These are phyloP conservation scores for Crithidia expoeki DNA, from an alignment of 208 protist genomes.

Conservation along the genomic window DNA sequence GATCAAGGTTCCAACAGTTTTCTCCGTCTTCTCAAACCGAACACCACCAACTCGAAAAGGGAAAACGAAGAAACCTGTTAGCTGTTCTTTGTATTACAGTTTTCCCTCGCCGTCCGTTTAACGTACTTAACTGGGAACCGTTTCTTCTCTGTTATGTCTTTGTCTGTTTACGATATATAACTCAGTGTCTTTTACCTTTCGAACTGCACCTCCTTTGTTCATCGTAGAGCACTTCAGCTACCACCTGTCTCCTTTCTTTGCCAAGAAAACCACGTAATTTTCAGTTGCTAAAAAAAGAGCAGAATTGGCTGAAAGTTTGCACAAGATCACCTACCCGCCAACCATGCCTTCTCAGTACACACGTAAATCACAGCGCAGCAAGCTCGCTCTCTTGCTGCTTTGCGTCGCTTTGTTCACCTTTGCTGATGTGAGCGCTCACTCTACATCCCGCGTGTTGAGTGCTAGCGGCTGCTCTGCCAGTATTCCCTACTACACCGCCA, in stretches of 20 bases:
- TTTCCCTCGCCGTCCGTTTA: background rate
- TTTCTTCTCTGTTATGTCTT: background rate
- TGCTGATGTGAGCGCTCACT: background rate
- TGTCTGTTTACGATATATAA: background rate
- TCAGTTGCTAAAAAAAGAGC: background rate
- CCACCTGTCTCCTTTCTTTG: background rate
- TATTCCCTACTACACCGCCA: slow-evolving; percentile 20
- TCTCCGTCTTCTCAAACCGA: background rate
- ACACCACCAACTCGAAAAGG: background rate
- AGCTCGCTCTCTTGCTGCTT: slow-evolving; percentile 9
- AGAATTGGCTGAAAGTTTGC: background rate
- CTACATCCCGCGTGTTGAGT: background rate
- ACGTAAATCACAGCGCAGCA: background rate
- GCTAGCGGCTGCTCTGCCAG: background rate
- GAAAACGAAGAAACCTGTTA: background rate
- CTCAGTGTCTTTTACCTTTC: slow-evolving; percentile 11
- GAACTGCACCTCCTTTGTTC: slow-evolving; percentile 10
- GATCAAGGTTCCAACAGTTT: background rate
- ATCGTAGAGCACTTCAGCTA: slow-evolving; percentile 13
- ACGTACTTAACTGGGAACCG: background rate
- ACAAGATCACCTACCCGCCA: slow-evolving; percentile 6
- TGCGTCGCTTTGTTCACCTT: slow-evolving; percentile 17
- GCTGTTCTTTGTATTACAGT: background rate
- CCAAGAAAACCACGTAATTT: background rate
- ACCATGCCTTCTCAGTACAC: slow-evolving; percentile 6